Evolutionary conservation across 1,284 basidiomycete species (phyloP).

Genomic region (Apiotrichum brassicae): DNA sequence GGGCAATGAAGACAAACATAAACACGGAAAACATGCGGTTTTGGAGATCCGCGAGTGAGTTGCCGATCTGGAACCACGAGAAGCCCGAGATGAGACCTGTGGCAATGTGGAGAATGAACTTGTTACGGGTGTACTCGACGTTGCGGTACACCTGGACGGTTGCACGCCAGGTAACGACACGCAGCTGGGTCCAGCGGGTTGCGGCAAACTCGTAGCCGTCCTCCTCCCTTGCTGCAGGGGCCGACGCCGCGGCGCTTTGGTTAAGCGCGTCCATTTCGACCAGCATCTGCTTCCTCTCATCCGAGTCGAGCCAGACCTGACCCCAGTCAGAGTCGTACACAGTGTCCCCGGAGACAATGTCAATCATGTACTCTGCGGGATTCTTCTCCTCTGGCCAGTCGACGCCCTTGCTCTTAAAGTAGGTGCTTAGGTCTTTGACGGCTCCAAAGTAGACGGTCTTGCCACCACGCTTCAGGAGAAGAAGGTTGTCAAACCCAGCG

Average conservation of each 20-base stretch:
- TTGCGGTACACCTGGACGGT: constrained; percentile 36
- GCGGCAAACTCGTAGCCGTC: constrained; percentile 37
- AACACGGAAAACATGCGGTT: constrained; percentile 29
- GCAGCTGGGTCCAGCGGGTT: constrained; percentile 29
- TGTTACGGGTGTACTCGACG: constrained; percentile 44
- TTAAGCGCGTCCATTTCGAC: constrained; percentile 46
- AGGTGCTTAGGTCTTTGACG: constrained; percentile 49
- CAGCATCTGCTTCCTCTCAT: constrained; percentile 42
- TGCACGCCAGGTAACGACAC: constrained; percentile 33
- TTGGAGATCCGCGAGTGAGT: constrained; percentile 18
- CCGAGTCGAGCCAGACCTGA: constrained; percentile 57
- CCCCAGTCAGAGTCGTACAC: constrained; percentile 57
- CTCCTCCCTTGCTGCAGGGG: constrained; percentile 7
- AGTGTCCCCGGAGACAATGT: constrained; percentile 33
- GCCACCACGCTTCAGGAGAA: constrained; percentile 47
- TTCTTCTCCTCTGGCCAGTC: constrained; percentile 48
- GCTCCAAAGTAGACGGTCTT: constrained; percentile 54
- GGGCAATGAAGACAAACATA: constrained; percentile 42
- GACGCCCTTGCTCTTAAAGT: constrained; percentile 46
- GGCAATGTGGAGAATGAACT: constrained; percentile 33
- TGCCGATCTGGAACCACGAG: constrained; percentile 38
- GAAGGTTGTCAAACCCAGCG: constrained; percentile 64
- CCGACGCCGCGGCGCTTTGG: constrained; percentile 9
- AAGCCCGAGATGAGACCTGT: constrained; percentile 43
- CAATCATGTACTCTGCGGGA: constrained; percentile 49